Evolutionary conservation across 345 rosid species (phyloP).

Genomic region (Eucalyptus pumila): DNA sequence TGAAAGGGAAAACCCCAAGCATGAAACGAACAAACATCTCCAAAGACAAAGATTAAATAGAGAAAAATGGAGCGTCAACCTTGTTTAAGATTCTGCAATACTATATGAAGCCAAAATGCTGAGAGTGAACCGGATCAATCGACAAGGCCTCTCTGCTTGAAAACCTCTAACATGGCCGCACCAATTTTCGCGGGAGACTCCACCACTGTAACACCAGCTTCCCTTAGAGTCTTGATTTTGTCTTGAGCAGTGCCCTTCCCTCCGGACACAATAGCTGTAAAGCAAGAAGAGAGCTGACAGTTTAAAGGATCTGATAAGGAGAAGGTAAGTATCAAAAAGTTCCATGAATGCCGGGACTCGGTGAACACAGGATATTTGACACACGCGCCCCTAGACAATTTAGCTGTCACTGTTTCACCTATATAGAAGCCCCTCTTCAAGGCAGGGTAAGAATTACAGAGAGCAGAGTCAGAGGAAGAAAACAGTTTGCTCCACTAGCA

Average conservation of each 20-base stretch:
- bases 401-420: not conserved
- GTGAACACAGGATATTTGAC: not conserved
- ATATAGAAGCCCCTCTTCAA: not conserved
- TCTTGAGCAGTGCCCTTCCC: conserved; percentile 96
- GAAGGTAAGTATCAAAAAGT: not conserved
- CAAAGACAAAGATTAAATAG: not conserved
- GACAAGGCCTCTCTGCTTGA: conserved; percentile 67
- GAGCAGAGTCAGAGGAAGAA: not conserved
- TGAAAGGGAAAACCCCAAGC: not conserved
- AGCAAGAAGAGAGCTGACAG: not conserved
- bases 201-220: conserved; percentile 86
- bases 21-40: not conserved
- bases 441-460: not conserved
- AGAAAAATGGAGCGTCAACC: not conserved
- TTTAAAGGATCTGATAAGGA: not conserved
- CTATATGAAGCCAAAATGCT: not conserved
- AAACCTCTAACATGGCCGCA: conserved; percentile 57
- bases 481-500: not conserved
- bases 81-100: not conserved
- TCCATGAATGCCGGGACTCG: not conserved
- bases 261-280: conserved; percentile 80
- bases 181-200: conserved; percentile 97
- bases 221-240: conserved; percentile 73
- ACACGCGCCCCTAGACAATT: not conserved
- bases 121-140: not conserved